These are phyloP conservation scores for Cudoniella acicularis DNA, from an alignment of 495 filamentous ascomycete species.

Conservation along the genomic window DNA sequence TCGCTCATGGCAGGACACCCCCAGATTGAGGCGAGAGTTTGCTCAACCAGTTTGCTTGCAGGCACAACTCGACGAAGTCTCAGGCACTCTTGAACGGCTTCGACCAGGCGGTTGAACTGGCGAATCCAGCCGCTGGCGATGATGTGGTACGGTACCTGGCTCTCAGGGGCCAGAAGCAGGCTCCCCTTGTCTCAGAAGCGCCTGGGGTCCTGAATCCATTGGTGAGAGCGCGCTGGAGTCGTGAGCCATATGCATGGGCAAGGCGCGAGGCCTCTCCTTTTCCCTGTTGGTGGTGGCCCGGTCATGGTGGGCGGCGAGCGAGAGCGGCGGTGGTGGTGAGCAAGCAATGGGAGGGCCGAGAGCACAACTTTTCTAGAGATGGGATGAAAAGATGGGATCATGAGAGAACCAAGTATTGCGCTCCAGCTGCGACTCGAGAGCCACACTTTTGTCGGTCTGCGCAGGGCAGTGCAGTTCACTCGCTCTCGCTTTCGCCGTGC, in stretches of 20 bases:
- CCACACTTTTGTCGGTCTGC: background rate
- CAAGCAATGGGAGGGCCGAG: background rate
- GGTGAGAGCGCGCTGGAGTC: background rate
- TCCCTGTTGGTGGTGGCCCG: too few relatives aligned
- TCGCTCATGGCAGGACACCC: background rate
- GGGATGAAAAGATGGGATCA: background rate
- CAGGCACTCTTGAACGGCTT: too few relatives aligned
- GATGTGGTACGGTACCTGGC: background rate
- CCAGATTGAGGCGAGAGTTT: too few relatives aligned
- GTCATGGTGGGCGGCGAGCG: too few relatives aligned
- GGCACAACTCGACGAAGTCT: too few relatives aligned
- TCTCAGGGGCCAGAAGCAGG: background rate
- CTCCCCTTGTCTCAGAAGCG: background rate
- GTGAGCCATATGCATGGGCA: slow-evolving; percentile 6
- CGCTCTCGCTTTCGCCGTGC: too few relatives aligned
- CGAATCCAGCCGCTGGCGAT: background rate
- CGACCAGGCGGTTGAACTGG: background rate
- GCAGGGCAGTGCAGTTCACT: too few relatives aligned
- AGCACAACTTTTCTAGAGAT: too few relatives aligned
- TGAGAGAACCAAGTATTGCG: background rate
- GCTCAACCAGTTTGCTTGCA: too few relatives aligned
- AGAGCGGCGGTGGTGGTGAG: background rate
- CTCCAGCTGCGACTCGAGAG: background rate
- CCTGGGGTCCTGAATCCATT: background rate
- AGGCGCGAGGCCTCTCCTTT: background rate